A percentile compares a stretch with the other conserved stretches of the same genome.
These are phyloP conservation scores for Clitopilus passeckerianus DNA, from an alignment of 768 basidiomycete species.

Conservation along the genomic window DNA sequence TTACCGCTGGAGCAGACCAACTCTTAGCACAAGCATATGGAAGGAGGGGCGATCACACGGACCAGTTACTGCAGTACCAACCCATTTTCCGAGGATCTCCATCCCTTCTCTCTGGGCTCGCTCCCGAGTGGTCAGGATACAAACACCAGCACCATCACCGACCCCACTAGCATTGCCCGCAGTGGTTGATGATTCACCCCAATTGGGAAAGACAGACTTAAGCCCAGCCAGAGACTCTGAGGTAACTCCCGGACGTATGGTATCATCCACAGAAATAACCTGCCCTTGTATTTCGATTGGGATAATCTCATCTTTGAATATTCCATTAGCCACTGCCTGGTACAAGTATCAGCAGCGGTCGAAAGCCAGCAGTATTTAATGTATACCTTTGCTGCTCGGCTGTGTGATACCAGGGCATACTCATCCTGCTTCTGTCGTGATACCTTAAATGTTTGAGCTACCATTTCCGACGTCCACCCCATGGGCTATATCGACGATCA, in stretches of 20 bases:
- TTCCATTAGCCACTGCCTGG: slow-evolving; percentile 62
- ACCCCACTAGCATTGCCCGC: slow-evolving; percentile 87
- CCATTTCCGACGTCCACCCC: slow-evolving; percentile 96
- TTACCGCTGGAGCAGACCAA: slow-evolving; percentile 46
- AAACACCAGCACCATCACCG: slow-evolving; percentile 89
- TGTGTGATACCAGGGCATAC: slow-evolving; percentile 85
- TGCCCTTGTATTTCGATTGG: slow-evolving; percentile 73
- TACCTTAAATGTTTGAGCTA: slow-evolving; percentile 74
- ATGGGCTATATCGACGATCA: slow-evolving; percentile 51
- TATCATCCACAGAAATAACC: slow-evolving; percentile 73
- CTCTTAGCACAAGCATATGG: background rate
- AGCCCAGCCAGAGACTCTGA: slow-evolving; percentile 69
- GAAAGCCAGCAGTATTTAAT: background rate
- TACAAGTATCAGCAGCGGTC: background rate
- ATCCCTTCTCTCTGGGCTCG: slow-evolving; percentile 74
- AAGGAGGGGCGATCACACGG: slow-evolving; percentile 12
- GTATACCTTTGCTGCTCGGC: slow-evolving; percentile 62
- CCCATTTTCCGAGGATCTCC: slow-evolving; percentile 80
- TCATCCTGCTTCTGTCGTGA: slow-evolving; percentile 83
- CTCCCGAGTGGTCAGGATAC: slow-evolving; percentile 76
- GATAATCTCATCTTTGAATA: slow-evolving; percentile 86
- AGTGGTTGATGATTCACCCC: slow-evolving; percentile 67
- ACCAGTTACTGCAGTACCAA: slow-evolving; percentile 76
- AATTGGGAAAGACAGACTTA: slow-evolving; percentile 84
- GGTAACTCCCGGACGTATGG: slow-evolving; percentile 82